Conservation (phyloP, 2,329 filamentous ascomycete genomes). For the Teratosphaeria destructans region DNA sequence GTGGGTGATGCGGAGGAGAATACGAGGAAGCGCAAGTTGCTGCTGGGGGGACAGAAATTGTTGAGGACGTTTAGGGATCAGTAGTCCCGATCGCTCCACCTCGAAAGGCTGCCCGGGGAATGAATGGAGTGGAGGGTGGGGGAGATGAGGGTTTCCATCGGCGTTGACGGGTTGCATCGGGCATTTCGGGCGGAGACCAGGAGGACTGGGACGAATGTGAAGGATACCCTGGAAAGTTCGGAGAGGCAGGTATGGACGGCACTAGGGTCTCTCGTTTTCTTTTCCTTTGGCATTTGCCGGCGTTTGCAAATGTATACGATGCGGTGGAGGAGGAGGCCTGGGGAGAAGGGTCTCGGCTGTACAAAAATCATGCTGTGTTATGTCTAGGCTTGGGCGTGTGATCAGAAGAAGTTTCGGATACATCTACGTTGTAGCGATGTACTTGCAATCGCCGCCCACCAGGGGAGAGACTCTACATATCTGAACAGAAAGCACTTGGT, state of each 20-base stretch:
- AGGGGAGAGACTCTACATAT: too few relatives aligned
- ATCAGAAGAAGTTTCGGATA: neutral
- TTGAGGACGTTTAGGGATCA: slow-evolving; percentile 27
- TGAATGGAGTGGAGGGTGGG: neutral
- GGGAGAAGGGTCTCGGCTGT: neutral
- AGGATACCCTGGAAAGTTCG: neutral
- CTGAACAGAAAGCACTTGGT: too few relatives aligned
- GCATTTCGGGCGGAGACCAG: neutral
- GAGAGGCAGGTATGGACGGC: neutral
- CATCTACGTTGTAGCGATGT: too few relatives aligned
- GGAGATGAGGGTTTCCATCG: neutral
- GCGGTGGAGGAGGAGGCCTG: neutral
- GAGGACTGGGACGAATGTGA: neutral
- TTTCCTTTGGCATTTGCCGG: neutral
- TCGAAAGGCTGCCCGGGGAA: neutral
- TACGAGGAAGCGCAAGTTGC: slow-evolving; percentile 30
- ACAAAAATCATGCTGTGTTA: neutral
- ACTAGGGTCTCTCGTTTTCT: neutral
- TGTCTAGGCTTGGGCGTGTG: neutral
- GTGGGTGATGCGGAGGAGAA: slow-evolving; percentile 19
- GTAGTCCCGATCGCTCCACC: neutral
- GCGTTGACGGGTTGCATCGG: neutral
- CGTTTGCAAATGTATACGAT: neutral
- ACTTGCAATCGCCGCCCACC: too few relatives aligned
- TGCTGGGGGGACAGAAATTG: slow-evolving; percentile 34